Conservation (phyloP, 1,284 basidiomycete species). For the Melanopsichium pennsylvanicum region DNA sequence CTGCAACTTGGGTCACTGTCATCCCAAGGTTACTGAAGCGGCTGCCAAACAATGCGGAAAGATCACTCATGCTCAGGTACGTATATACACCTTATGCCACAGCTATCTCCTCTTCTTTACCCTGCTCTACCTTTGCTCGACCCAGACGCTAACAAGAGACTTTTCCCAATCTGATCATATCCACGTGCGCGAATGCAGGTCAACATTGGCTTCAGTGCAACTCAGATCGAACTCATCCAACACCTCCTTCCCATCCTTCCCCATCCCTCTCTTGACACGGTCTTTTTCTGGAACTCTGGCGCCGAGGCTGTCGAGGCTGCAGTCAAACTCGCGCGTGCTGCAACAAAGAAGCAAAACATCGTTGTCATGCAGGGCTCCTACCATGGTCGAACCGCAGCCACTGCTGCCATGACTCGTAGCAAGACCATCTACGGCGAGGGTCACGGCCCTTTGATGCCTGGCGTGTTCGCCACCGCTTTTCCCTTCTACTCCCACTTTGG, state of each 20-base stretch:
- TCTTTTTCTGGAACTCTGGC: constrained; percentile 84
- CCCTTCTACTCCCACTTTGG: constrained; percentile 93
- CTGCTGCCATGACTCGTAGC: constrained; percentile 85
- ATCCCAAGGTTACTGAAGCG: constrained; percentile 59
- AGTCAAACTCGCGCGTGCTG: constrained; percentile 76
- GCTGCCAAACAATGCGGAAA: constrained; percentile 59
- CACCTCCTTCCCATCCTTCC: constrained; percentile 72
- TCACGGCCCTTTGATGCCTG: constrained; percentile 82
- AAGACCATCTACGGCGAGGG: constrained; percentile 89
- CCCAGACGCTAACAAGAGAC: no score
- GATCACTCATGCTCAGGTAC: constrained; percentile 60
- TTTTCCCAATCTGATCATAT: no score
- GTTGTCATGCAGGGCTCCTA: constrained; percentile 78
- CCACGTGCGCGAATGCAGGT: no score
- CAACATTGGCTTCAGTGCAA: constrained; percentile 57
- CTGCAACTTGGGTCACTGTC: constrained; percentile 63
- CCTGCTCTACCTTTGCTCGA: no score
- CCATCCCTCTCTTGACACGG: constrained; percentile 84
- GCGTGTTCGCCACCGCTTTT: constrained; percentile 81
- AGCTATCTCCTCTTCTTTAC: no score
- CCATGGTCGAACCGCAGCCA: constrained; percentile 70
- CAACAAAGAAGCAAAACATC: constrained; percentile 84
- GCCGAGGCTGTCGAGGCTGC: constrained; percentile 81
- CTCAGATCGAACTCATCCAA: constrained; percentile 55
- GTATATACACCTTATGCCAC: neutral